Base-by-base conservation (phyloP, 2,329 filamentous ascomycete species). In the Talaromyces sp. region DNA sequence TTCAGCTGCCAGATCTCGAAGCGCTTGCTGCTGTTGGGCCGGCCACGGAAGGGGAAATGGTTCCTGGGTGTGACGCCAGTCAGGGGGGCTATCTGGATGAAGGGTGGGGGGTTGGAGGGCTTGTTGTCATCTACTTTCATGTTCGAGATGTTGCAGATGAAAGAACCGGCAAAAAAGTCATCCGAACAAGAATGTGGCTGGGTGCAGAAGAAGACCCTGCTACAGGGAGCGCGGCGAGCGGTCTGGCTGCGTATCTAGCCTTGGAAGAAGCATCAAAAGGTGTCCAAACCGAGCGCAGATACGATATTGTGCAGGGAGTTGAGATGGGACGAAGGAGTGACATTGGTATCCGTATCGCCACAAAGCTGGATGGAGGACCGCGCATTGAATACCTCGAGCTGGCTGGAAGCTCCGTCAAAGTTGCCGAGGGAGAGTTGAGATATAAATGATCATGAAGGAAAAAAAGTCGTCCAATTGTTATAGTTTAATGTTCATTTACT, bases 231-330 rank as follows among this genome's bases (percentile, higher is more conserved):
- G 86, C 86, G 31, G 84, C 86, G 5, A 81, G 81, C 68, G 82
- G 82, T 8, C 71, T 89, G 64, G 76, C 78, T 21, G 75, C 79
- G 58, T 87, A 83, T 66, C 73, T 89, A 62, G 78, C 81, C 4
- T 68, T 83, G 56, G 75, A 75, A 56, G 70, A 69, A n/a, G 70
- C 67, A 24, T 57, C 58, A n/a, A 61, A 66, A 27, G 59, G 52
- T 21, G 43, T 10, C 7, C 27, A 29, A 14, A 63, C 64, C 53
- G 71, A 70, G 26, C 71, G 65, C 59, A 70, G 70, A 32, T 64
- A 68, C 51, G 75, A 71, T 58, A 75, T 89, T 63, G 82, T 82
- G 61, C 87, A 89, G 74, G 87, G 86, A 0, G 84, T 88, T 10
- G 86, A 89, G 73, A 88, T 89, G 83, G 86, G 85, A 6, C 74